A percentile compares a stretch with the other conserved stretches of the same genome.
These are phyloP conservation scores for Wickerhamomyces sp. DNA, from an alignment of 1,139 yeast species.

Conservation along the genomic window DNA sequence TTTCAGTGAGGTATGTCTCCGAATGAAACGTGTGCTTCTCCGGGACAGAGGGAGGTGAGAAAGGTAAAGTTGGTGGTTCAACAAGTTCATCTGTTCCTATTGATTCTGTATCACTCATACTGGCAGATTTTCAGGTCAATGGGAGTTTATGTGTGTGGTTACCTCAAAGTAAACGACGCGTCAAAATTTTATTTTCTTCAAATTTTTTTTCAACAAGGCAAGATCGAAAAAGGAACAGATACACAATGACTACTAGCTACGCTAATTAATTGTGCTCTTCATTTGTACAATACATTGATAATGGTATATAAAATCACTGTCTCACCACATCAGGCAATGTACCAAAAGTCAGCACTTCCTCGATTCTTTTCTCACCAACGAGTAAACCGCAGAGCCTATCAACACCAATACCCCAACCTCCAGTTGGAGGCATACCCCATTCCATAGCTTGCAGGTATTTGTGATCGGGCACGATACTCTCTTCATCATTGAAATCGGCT, in stretches of 20 bases:
- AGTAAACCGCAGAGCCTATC: constrained; percentile 84
- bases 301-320: too few relatives aligned
- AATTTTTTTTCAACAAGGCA: too few relatives aligned
- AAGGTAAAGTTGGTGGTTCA: constrained; percentile 1
- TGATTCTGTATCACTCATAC: neutral
- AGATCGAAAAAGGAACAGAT: too few relatives aligned
- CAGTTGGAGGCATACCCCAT: constrained; percentile 95
- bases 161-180: too few relatives aligned
- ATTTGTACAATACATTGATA: neutral
- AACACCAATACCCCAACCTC: constrained; percentile 96
- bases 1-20: constrained; percentile 18
- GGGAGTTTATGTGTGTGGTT: too few relatives aligned
- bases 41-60: constrained; percentile 26
- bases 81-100: neutral
- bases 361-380: constrained; percentile 61
- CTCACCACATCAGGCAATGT: constrained; percentile 63
- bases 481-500: constrained; percentile 47
- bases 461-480: constrained; percentile 67
- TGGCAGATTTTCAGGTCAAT: too few relatives aligned
- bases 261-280: too few relatives aligned
- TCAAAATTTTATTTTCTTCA: too few relatives aligned
- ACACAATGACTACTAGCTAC: too few relatives aligned
- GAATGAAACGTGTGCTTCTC: constrained; percentile 16
- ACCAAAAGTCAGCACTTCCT: constrained; percentile 80
- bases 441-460: constrained; percentile 72